A percentile compares a stretch with the other conserved stretches of the same genome.
These are phyloP conservation scores for Fusarium domesticum DNA, from an alignment of 2,329 filamentous ascomycete genomes.

Conservation along the genomic window DNA sequence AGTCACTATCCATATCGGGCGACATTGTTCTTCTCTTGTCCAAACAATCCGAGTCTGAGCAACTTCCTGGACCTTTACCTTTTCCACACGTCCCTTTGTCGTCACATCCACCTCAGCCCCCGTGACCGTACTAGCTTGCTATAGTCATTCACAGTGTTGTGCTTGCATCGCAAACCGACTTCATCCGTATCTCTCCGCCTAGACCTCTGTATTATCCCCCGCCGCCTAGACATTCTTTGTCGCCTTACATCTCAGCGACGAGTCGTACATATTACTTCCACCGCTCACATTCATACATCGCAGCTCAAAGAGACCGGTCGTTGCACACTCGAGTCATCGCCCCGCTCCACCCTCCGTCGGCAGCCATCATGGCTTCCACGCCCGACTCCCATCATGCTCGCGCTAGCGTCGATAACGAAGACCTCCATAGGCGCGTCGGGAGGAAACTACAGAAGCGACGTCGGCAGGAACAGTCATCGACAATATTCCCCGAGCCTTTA, in stretches of 20 bases:
- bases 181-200: not conserved
- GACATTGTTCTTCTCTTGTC: too few relatives aligned
- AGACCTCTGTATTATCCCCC: too few relatives aligned
- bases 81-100: not conserved
- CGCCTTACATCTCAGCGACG: not conserved
- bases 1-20: too few relatives aligned
- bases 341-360: conserved; percentile 8
- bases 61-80: not conserved
- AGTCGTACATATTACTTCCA: not conserved
- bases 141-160: not conserved
- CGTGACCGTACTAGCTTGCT: not conserved
- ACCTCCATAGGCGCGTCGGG: conserved; percentile 38
- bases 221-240: too few relatives aligned
- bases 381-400: conserved; percentile 18
- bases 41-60: not conserved
- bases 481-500: conserved; percentile 50
- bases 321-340: conserved; percentile 7
- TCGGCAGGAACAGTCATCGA: conserved; percentile 37
- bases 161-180: not conserved
- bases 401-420: conserved; percentile 33
- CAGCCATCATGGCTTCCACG: conserved; percentile 20
- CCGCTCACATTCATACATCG: not conserved
- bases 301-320: not conserved
- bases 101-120: not conserved
- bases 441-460: conserved; percentile 47